A percentile compares a stretch with the other conserved stretches of the same genome.
These are phyloP conservation scores for Aureobasidium sp. DNA, from an alignment of 2,329 filamentous ascomycete species.

Conservation along the genomic window DNA sequence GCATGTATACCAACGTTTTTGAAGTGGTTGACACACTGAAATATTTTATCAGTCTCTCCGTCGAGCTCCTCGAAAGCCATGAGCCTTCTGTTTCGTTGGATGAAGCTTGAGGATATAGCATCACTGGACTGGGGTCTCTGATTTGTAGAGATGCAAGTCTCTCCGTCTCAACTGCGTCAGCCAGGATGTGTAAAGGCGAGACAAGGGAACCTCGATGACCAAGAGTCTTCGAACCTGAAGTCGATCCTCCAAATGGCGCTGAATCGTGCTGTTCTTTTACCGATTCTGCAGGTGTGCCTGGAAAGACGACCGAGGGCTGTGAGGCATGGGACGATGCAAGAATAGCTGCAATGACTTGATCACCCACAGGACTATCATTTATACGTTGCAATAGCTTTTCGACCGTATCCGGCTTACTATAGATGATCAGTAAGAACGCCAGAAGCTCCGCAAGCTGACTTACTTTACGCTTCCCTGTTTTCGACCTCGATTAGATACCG, in stretches of 20 bases:
- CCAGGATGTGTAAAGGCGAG: not conserved
- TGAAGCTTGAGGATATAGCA: not conserved
- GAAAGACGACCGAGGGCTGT: not conserved
- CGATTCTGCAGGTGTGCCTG: not conserved
- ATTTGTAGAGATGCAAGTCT: constrained; percentile 1
- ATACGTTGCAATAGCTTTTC: constrained; percentile 1
- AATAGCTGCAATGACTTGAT: constrained; percentile 5
- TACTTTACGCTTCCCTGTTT: constrained; percentile 11
- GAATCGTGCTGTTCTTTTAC: not conserved
- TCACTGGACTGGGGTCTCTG: not conserved
- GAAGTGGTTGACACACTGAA: not conserved
- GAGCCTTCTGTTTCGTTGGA: not conserved
- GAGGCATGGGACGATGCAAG: not conserved
- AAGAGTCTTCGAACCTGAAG: not conserved
- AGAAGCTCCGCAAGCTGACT: not conserved
- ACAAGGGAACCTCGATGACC: not conserved
- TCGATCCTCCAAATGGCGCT: not conserved
- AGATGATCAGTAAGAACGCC: not conserved
- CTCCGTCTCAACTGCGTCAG: constrained; percentile 1
- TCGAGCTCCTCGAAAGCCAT: not conserved
- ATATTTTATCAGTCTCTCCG: not conserved
- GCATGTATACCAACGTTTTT: not conserved
- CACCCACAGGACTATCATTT: not conserved
- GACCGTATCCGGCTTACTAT: not conserved
- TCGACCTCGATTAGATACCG: not conserved